Percentiles rank a stretch among this genome's conserved stretches.
Conservation (phyloP, 148 eudicot species). For the Vaccinium macrocarpon region DNA sequence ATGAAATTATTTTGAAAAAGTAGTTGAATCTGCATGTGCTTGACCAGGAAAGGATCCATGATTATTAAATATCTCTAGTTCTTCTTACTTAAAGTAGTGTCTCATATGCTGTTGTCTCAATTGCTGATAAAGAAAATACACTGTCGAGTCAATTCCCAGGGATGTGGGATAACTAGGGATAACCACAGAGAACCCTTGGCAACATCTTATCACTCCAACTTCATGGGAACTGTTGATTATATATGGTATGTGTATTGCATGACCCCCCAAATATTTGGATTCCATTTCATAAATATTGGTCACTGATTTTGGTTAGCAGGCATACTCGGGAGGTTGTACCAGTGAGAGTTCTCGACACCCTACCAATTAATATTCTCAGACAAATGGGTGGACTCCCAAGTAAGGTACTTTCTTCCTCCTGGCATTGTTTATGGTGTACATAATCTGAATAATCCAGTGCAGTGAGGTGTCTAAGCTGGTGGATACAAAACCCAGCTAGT, state of each 20-base stretch:
- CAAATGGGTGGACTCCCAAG: slow-evolving; percentile 63
- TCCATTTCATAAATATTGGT: slow-evolving; percentile 7
- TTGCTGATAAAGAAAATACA: neutral
- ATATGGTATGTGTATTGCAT: slow-evolving; percentile 48
- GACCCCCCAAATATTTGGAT: neutral
- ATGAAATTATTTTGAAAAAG: neutral
- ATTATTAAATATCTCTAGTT: neutral
- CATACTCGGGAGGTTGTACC: slow-evolving; percentile 58
- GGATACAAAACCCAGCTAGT: neutral
- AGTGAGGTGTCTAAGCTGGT: neutral
- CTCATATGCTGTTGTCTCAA: neutral
- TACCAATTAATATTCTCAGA: slow-evolving; percentile 39
- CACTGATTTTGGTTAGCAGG: slow-evolving; percentile 35
- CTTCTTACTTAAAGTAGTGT: neutral
- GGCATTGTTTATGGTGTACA: neutral
- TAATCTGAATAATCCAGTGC: neutral
- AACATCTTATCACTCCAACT: slow-evolving; percentile 64
- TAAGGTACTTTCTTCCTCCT: slow-evolving; percentile 37
- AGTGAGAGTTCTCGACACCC: slow-evolving; percentile 68
- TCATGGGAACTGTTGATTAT: slow-evolving; percentile 73
- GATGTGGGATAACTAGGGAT: slow-evolving; percentile 50
- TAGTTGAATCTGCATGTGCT: neutral
- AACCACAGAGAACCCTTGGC: slow-evolving; percentile 57
- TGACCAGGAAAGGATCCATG: neutral
- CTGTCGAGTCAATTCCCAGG: slow-evolving; percentile 38